Base-by-base conservation (phyloP, 805 yeast species). In the Yamadazyma takamatsuzukensis region DNA sequence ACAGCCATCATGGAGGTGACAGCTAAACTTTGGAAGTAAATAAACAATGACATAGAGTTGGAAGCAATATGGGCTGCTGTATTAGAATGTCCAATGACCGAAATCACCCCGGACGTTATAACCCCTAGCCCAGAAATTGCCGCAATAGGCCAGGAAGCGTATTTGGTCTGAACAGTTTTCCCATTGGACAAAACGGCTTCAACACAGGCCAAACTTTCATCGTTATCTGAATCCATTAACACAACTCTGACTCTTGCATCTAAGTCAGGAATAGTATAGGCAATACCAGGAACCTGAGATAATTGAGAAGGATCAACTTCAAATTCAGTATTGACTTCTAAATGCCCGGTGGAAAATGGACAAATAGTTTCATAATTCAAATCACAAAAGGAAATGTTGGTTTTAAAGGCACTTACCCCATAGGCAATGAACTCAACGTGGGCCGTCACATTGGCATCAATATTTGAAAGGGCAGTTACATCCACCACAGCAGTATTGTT, bases 41-140 rank as follows among this genome's bases (percentile, higher is more conserved):
- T 78, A 61, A 93, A 93, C 40, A 93, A 68, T 1, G 97, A 85
- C 53, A 90, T 81, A 12, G 96, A 82, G 64, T 93, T 93, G 13
- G 96, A 83, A n/a, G 97, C 96, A 52, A 93, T 88, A 55, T 93
- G 97, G 3, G 96, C 89, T 2, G 98, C 95, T 2, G 97, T 90
- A 40, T 80, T 78, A 13, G 93, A 80, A 55, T 89, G 93, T 8
- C 97, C 97, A 44, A 83, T 70, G 25, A 88, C 78, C 0, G 96
- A 85, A 21, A 87, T 78, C 35, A 87, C 73, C 15, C 95, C 96
- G 1, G 97, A 84, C 4, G 94, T 82, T 28, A 88, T 56, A 30
- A 93, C 74, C 39, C 97, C 97, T 27, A 86, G 56, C 30, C 95
- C 94, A 3, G 96, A 77, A 26, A 93, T 74, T 15, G 87, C 89